Percentiles rank a stretch among this genome's conserved stretches.
Conservation (phyloP, 179 eudicot genomes). For the Dionaea muscipula region DNA sequence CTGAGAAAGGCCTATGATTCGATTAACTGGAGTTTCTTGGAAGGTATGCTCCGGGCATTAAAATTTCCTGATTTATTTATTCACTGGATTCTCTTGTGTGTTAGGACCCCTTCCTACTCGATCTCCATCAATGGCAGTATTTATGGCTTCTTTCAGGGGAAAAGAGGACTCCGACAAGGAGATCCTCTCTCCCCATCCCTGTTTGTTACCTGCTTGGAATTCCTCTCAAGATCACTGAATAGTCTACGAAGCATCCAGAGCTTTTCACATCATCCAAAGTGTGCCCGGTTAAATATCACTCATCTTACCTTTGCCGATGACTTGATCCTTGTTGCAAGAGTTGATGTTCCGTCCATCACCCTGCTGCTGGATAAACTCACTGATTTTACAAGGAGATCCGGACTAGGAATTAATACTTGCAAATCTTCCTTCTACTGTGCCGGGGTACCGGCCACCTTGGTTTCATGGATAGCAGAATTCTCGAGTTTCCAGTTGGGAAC, state of each 20-base stretch:
- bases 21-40: too few species aligned
- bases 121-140: background rate
- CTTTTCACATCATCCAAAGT: background rate
- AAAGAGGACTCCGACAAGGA: background rate
- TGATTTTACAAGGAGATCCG: too few species aligned
- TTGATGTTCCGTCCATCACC: too few species aligned
- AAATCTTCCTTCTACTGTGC: too few species aligned
- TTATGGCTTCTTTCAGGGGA: background rate
- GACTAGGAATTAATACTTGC: too few species aligned
- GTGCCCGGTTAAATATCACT: background rate
- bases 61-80: background rate
- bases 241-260: background rate
- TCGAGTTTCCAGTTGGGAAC: too few species aligned
- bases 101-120: background rate
- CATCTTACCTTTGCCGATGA: too few species aligned
- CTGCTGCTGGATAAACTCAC: too few species aligned
- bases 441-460: too few species aligned
- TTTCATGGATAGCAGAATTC: too few species aligned
- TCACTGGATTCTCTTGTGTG: background rate
- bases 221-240: background rate
- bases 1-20: too few species aligned
- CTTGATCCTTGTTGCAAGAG: too few species aligned
- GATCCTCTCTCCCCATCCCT: background rate
- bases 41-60: background rate
- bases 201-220: background rate